A percentile compares a stretch with the other conserved stretches of the same genome.
These are phyloP conservation scores for Xylaria sp. DNA, from an alignment of 2,329 filamentous ascomycete genomes.

Conservation along the genomic window DNA sequence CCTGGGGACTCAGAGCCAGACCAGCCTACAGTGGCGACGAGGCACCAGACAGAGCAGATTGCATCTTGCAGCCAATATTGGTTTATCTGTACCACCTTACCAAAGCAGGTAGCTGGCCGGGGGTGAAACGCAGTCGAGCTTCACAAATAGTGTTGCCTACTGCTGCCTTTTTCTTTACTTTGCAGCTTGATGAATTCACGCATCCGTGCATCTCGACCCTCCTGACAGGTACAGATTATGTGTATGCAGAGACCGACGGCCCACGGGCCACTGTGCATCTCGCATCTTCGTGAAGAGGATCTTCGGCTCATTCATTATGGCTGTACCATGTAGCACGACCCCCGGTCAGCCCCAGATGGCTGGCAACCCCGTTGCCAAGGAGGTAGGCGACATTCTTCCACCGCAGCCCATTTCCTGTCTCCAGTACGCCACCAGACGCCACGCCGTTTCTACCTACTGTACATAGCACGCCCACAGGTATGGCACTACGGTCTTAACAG, in stretches of 20 bases:
- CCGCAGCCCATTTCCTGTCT: constrained; percentile 8
- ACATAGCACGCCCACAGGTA: no score
- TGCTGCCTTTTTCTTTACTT: constrained; percentile 4
- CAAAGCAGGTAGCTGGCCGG: constrained; percentile 14
- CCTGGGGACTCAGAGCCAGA: constrained; percentile 1
- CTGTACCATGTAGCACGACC: constrained; percentile 7
- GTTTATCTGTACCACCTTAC: constrained; percentile 22
- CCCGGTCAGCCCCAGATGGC: constrained; percentile 9
- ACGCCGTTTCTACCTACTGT: constrained; percentile 21
- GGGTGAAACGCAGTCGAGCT: constrained; percentile 4
- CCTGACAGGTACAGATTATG: constrained; percentile 6
- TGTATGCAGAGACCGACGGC: constrained; percentile 10
- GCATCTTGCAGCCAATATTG: constrained; percentile 17
- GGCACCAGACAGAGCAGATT: constrained; percentile 4
- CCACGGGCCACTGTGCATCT: constrained; percentile 11
- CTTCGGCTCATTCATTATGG: no score
- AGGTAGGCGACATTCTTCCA: constrained; percentile 14
- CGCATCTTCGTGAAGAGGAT: constrained; percentile 5
- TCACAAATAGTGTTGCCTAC: neutral
- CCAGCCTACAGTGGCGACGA: constrained; percentile 3
- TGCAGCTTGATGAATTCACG: constrained; percentile 4
- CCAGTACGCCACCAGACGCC: constrained; percentile 9
- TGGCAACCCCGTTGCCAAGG: constrained; percentile 12
- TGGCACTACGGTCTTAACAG: neutral
- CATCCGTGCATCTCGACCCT: constrained; percentile 7